Base-by-base conservation (phyloP, 2,329 filamentous ascomycete species). In the Colletotrichum sidae region DNA sequence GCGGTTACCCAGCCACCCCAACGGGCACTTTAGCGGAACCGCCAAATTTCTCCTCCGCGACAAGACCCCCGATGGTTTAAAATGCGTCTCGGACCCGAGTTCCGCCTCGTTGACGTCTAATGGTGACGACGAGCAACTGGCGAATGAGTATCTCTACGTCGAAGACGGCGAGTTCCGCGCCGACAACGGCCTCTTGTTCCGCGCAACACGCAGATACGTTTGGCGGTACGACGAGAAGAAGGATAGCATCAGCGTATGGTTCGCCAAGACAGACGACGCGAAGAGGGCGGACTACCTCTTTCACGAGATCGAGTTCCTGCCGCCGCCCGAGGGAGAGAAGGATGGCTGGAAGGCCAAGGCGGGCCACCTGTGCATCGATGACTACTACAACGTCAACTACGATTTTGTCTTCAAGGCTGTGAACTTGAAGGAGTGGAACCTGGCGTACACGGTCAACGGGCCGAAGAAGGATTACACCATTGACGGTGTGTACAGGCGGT, bases 391-490 rank as follows among this genome's bases (percentile, higher is more conserved):
- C 60, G 89, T 91, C 45, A 79, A 81, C 49, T 93, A 93, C 74
- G 83, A 88, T 67, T 94, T 94, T 75, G 76, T 75, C 8, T 91
- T 89, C 69, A 74, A 81, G 52, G 87, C 85, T 11, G 80, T 89
- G 1, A 84, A 84, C 47, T 70, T 93, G 69, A 73, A 74, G 56
- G 76, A 81, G 34, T 92, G 90, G 86, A 83, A 76, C 37, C 80
- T 91, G 49, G 84, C 80, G 56, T 92, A 93, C 70, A 83, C 81
- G 1, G 91, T 93, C 2, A 86, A 84, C 34, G 92, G 91, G 0
- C 91, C 91, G 2, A 88, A 88, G 74, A 94, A 94, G 77, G 88
- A 93, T 72, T 94, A 94, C 72, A 86, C 79, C 0, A 88, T 90
- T 57, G 75, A 78, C 8, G 86, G 86, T 2, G 74, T 73, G 1